Evolutionary conservation across 2,329 filamentous ascomycete species (phyloP), one percentile per base, ranked within the genome.

Genomic region (Cucurbitaria berberidis): DNA sequence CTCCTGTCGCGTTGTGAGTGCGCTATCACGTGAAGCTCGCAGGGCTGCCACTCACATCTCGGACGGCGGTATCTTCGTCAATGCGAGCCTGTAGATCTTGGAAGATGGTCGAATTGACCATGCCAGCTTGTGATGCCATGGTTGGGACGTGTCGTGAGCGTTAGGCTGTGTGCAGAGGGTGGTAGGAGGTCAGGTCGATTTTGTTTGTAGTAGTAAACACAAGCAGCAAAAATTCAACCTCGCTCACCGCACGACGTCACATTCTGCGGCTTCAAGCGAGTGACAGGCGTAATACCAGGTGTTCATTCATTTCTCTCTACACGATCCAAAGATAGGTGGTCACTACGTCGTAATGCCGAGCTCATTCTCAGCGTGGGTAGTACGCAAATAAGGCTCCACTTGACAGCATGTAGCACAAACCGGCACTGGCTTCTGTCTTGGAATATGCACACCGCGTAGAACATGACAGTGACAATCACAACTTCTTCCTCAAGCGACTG

Each of bases 71-170:
- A 73, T 98, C 95, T 75, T 96, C 89, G 65, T 98, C 95, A 66
- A 97, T 91, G 75, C 93, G 93, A 53, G 84, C 80, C 77, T 97
- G 93, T 57, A 99, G 87, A 66, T 89, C 84, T 70, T 92, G 86
- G 76, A 98, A 97, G 74, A 98, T 90, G 62, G 84, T 83, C 55
- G 90, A 88, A 74, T 96, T 88, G 68, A 95, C 86, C 82, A 89
- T 85, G 51, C 77, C 78, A 46, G 75, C 62, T 47, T 60, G 63
- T 21, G 56, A 62, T 38, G 63, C 63, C 71, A 76, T 74, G n/a
- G 19, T 46, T 51, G 44, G 26, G 22, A 10, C 24, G 39, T 57
- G 47, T 18, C 47, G 29, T 55, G 36, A 42, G 32, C 49, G 48
- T 30, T 29, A 15, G 34, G 36, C 11, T 48, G 26, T 34, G 30